phyloP scores from a whole-genome alignment of 805 yeast genomes.

The Saturnispora sanitii region DNA sequence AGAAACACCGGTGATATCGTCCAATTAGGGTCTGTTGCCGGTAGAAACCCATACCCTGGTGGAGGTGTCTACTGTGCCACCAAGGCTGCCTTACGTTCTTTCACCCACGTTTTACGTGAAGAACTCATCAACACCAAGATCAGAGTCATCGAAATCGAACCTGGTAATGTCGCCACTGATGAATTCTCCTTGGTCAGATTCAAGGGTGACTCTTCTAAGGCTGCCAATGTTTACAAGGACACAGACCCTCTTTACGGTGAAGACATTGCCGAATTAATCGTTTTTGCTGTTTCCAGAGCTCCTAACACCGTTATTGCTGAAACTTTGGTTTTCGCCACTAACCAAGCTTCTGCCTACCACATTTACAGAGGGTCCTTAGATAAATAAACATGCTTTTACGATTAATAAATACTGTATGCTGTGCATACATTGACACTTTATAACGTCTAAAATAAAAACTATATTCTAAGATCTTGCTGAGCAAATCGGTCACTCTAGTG shows the following conservation, averaged over 20 bases:
- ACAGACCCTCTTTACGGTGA: constrained; percentile 62
- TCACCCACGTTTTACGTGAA: constrained; percentile 55
- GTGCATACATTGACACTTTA: neutral
- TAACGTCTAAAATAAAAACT: no score
- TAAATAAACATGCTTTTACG: neutral
- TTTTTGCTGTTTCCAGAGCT: constrained; percentile 56
- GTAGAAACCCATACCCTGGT: constrained; percentile 70
- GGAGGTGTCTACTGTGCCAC: constrained; percentile 73
- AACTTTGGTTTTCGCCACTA: constrained; percentile 69
- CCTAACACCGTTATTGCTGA: constrained; percentile 72
- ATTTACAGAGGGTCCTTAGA: constrained; percentile 32
- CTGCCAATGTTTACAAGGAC: constrained; percentile 56
- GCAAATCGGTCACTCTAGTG: no score
- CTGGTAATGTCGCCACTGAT: constrained; percentile 67
- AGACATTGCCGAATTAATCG: constrained; percentile 68
- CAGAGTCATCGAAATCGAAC: constrained; percentile 65
- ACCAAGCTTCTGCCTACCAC: constrained; percentile 75
- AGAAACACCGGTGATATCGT: constrained; percentile 67
- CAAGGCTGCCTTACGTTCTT: constrained; percentile 62
- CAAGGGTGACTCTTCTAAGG: constrained; percentile 50
- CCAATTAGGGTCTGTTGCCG: constrained; percentile 70
- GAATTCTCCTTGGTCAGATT: constrained; percentile 60
- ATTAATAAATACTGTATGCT: neutral
- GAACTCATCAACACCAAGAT: constrained; percentile 44
- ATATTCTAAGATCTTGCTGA: no score